Conservation (phyloP, 768 basidiomycete genomes). For the Candolleomyces eurysporus region DNA sequence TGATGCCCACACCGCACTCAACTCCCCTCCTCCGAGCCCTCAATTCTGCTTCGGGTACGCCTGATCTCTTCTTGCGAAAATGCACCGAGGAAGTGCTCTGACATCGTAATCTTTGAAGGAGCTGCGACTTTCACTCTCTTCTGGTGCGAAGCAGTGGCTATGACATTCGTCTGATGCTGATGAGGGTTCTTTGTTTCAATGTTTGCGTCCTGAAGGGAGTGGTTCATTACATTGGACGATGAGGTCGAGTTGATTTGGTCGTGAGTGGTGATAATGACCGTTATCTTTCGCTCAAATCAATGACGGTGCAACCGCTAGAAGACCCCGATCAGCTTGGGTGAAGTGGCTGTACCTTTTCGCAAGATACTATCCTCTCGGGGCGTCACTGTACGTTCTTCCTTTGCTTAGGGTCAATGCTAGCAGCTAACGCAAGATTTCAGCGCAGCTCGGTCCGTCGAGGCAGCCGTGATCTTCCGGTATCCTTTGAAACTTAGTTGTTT, state of each 20-base stretch:
- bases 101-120: not conserved
- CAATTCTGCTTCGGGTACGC: no score
- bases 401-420: not conserved
- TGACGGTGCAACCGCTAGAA: conserved; percentile 14
- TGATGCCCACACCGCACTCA: no score
- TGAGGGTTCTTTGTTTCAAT: conserved; percentile 9
- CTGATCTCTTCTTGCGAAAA: no score
- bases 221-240: conserved; percentile 26
- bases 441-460: conserved; percentile 12
- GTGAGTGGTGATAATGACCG: conserved; percentile 14
- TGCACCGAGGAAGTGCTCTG: no score
- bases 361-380: conserved; percentile 25
- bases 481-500: conserved; percentile 10
- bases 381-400: conserved; percentile 21
- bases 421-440: conserved; percentile 2
- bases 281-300: not conserved
- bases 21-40: no score
- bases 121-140: not conserved
- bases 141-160: not conserved
- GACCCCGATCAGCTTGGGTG: conserved; percentile 25
- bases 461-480: conserved; percentile 11
- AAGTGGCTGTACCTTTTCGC: conserved; percentile 31
- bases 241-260: conserved; percentile 31
- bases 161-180: not conserved
- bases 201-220: conserved; percentile 24